Conservation (phyloP, 2,329 filamentous ascomycete genomes). For the Pseudogymnoascus sp. region DNA sequence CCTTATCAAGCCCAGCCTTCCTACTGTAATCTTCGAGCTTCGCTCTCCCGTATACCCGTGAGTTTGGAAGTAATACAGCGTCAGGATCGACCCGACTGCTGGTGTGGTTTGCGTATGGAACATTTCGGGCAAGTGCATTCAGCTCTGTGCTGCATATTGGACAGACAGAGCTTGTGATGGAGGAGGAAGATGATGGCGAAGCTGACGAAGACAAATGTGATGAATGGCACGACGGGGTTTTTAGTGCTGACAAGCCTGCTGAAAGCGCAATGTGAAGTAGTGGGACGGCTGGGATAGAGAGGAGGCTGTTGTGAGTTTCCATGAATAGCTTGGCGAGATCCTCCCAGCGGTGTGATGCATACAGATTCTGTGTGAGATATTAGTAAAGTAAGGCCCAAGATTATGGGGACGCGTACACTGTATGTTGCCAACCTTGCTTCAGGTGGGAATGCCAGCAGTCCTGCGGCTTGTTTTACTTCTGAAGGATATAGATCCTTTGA, state of each 20-base stretch:
- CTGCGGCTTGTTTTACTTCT: constrained; percentile 66
- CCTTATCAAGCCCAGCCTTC: constrained; percentile 63
- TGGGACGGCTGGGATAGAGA: constrained; percentile 72
- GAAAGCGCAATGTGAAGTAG: constrained; percentile 85
- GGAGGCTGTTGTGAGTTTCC: constrained; percentile 75
- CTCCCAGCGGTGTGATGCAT: constrained; percentile 64
- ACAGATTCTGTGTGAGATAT: constrained; percentile 49
- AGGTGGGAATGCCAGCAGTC: constrained; percentile 67
- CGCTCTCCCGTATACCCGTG: constrained; percentile 71
- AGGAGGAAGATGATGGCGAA: constrained; percentile 25
- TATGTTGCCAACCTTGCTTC: constrained; percentile 53
- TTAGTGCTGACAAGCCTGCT: constrained; percentile 86
- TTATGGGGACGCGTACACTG: neutral
- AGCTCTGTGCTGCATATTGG: constrained; percentile 95
- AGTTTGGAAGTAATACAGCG: constrained; percentile 78
- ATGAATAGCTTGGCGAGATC: constrained; percentile 74
- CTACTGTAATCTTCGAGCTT: constrained; percentile 67
- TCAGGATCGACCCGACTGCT: constrained; percentile 90
- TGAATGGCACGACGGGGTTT: constrained; percentile 88
- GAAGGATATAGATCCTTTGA: constrained; percentile 60
- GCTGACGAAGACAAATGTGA: constrained; percentile 21
- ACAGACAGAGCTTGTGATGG: constrained; percentile 59
- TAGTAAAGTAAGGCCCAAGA: neutral
- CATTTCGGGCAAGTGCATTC: constrained; percentile 77
- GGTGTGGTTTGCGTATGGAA: constrained; percentile 91